Conservation (phyloP, 2,329 filamentous ascomycete species). For the Parasarocladium wereldwijsianum region DNA sequence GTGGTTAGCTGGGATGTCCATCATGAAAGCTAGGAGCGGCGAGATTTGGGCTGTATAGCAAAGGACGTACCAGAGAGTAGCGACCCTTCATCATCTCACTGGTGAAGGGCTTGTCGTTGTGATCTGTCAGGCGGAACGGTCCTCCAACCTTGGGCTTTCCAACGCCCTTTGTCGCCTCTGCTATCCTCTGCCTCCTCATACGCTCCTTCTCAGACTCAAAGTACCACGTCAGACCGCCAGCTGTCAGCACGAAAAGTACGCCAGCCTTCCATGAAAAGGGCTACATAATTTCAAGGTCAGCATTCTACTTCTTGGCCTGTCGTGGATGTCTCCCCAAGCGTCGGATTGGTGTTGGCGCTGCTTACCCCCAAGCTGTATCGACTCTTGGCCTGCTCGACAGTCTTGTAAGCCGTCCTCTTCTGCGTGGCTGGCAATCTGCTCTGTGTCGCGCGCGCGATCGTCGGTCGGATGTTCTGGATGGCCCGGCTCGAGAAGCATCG, state of each 20-base stretch:
- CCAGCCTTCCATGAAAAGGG: conserved; percentile 93
- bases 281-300: conserved; percentile 22
- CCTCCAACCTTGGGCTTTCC: conserved; percentile 90
- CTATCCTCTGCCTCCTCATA: conserved; percentile 76
- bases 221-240: conserved; percentile 68
- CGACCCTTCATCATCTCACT: conserved; percentile 74
- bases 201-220: conserved; percentile 88
- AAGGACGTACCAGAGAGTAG: conserved; percentile 54
- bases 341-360: background rate
- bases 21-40: conserved; percentile 6
- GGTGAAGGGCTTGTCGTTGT: conserved; percentile 64
- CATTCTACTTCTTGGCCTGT: conserved; percentile 1
- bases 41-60: too few species aligned
- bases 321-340: conserved; percentile 4
- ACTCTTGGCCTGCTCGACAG: conserved; percentile 44
- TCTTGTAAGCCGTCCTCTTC: conserved; percentile 30
- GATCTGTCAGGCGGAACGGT: conserved; percentile 66
- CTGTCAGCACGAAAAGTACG: conserved; percentile 67
- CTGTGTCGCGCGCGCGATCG: conserved; percentile 16
- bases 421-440: conserved; percentile 20
- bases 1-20: background rate
- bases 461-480: conserved; percentile 19
- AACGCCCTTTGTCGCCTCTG: conserved; percentile 84
- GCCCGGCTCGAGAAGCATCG: conserved; percentile 25
- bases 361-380: conserved; percentile 41